These are phyloP conservation scores for Aspergillus carbonarius DNA, from an alignment of 2,329 filamentous ascomycete genomes.

Conservation along the genomic window DNA sequence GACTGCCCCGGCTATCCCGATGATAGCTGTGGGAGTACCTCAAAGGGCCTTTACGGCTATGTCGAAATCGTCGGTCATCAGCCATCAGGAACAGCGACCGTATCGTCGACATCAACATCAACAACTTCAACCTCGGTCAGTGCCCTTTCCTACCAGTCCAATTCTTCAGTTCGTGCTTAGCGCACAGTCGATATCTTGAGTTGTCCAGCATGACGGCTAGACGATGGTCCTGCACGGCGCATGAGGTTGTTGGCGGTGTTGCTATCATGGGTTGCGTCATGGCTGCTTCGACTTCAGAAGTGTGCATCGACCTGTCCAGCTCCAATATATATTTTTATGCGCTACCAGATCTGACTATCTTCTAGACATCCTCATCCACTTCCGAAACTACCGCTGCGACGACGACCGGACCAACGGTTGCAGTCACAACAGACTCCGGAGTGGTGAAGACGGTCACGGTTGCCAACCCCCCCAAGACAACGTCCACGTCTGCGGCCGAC, in stretches of 20 bases:
- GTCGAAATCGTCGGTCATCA: slow-evolving; percentile 36
- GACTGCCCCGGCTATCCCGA: slow-evolving; percentile 48
- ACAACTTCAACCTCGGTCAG: slow-evolving; percentile 29
- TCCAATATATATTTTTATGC: neutral
- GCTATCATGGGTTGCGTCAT: neutral
- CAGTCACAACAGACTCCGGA: slow-evolving; percentile 26
- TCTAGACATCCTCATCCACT: slow-evolving; percentile 11
- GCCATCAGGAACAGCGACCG: slow-evolving; percentile 34
- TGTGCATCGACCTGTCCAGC: neutral
- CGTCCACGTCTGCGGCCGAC: slow-evolving; percentile 17
- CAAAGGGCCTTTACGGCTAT: slow-evolving; percentile 45
- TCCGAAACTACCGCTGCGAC: slow-evolving; percentile 16
- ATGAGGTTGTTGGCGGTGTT: neutral
- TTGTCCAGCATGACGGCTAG: neutral
- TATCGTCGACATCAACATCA: slow-evolving; percentile 17
- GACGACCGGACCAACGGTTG: slow-evolving; percentile 8
- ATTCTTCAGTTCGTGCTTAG: neutral
- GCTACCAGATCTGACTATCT: slow-evolving; percentile 3
- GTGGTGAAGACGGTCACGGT: slow-evolving; percentile 32
- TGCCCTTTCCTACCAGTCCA: neutral
- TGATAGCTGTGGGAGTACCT: slow-evolving; percentile 46
- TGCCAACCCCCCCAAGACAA: slow-evolving; percentile 10
- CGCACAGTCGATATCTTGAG: neutral
- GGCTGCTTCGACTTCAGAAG: neutral
- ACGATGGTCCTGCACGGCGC: neutral